Conservation (phyloP, 202 grass and related monocot species). For the Panicum virgatum region DNA sequence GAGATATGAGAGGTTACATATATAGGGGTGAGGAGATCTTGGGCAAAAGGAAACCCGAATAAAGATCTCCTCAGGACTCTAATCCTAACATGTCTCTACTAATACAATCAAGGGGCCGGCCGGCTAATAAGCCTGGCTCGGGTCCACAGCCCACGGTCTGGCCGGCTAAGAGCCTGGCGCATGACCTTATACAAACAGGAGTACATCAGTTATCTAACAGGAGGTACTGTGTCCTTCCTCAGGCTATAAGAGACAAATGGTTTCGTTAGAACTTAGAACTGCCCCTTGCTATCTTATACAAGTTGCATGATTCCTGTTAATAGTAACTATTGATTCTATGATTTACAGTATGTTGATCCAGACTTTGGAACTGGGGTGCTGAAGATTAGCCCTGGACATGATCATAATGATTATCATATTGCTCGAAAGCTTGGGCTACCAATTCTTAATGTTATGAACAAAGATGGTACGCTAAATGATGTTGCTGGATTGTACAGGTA, state of each 20-base stretch:
- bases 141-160: too few relatives aligned
- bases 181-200: too few relatives aligned
- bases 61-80: too few relatives aligned
- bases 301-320: conserved; percentile 25
- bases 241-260: not conserved
- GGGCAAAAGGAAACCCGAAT: too few relatives aligned
- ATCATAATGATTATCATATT: conserved; percentile 99
- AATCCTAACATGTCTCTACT: too few relatives aligned
- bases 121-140: too few relatives aligned
- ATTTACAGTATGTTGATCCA: conserved; percentile 91
- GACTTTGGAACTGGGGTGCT: conserved; percentile 98
- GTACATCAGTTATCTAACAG: too few relatives aligned
- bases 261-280: not conserved
- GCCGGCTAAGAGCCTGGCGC: too few relatives aligned
- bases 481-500: conserved; percentile 89
- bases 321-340: conserved; percentile 36
- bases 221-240: not conserved
- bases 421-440: conserved; percentile 96
- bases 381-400: conserved; percentile 99
- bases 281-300: not conserved
- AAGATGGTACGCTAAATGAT: conserved; percentile 98
- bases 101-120: too few relatives aligned
- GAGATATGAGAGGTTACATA: too few relatives aligned
- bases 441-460: conserved; percentile 98
- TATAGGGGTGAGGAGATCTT: too few relatives aligned